Evolutionary conservation across 1,284 basidiomycete species (phyloP), one percentile per base, ranked within the genome.

Genomic region (Cutaneotrichosporon sp.): DNA sequence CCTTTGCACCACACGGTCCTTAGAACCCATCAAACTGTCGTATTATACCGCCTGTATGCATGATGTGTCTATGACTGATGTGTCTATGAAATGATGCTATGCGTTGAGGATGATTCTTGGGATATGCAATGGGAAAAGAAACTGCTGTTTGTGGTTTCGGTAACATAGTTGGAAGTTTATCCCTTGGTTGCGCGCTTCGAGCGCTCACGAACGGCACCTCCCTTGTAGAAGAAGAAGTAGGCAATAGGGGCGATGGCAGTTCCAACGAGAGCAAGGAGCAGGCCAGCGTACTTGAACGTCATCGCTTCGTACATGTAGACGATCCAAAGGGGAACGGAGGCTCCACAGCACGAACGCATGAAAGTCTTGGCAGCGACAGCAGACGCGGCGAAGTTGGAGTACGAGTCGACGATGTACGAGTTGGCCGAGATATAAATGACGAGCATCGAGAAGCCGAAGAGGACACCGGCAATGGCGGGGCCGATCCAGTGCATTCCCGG

Each of bases 361-460:
- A 81, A 69, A 0, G 78, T 79, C 65, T 80, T 80, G 48, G 78
- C 77, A 4, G 79, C 76, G 39, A 78, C 68, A 4, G 75, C 76
- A 11, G 71, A 73, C 2, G 76, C 74, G 1, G 67, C 65, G 25
- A 52, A 61, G 50, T 63, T 48, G 27, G 60, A 49, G 50, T 69
- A 71, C 1, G 55, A 56, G 50, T 71, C 68, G 38, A 71, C 65
- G 34, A 71, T 66, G 57, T 71, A 71, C 24, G 56, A 55, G 63
- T 75, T 75, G 35, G 70, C 71, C 9, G 64, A 61, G 42, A 73
- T 64, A 61, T 74, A 75, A 42, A 74, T 67, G 29, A 62, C 50
- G 35, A 75, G 60, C 62, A 70, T 68, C 9, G 61, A 55, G 42
- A 68, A 68, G 17, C 66, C 67, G 55, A 68, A 72, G 16, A 66